A percentile compares a stretch with the other conserved stretches of the same genome.
Evolutionary conservation across 208 protist genomes (phyloP).

Genomic region (Leptomonas seymouri): DNA sequence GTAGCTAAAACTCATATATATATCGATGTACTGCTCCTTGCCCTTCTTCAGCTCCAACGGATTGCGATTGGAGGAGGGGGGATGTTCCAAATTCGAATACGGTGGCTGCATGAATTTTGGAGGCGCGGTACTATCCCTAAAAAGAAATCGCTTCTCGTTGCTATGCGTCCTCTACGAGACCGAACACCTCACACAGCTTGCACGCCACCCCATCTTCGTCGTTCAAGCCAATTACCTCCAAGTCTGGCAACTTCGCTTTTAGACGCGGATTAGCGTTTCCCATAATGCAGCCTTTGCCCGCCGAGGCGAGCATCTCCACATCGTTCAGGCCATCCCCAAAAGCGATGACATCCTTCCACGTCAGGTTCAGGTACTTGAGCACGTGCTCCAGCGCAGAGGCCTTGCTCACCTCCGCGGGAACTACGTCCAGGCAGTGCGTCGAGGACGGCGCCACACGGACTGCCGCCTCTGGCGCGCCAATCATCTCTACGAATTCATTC

Average conservation of each 20-base stretch:
- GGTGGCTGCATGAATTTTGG: too few species aligned
- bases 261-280: constrained; percentile 55
- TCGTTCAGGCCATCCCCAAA: constrained; percentile 84
- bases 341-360: constrained; percentile 57
- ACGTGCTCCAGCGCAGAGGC: constrained; percentile 60
- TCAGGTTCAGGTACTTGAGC: constrained; percentile 46
- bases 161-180: constrained; percentile 18
- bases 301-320: constrained; percentile 54
- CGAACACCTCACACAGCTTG: constrained; percentile 69
- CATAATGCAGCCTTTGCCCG: constrained; percentile 79
- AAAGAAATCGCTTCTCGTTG: too few species aligned
- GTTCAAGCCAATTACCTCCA: constrained; percentile 67
- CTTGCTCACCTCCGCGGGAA: constrained; percentile 62
- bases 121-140: too few species aligned
- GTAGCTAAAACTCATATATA: too few species aligned
- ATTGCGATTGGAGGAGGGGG: too few species aligned
- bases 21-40: too few species aligned
- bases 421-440: constrained; percentile 62
- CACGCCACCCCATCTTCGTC: constrained; percentile 67
- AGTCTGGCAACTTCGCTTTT: constrained; percentile 55
- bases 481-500: constrained; percentile 27
- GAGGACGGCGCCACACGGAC: constrained; percentile 58
- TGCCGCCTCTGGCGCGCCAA: constrained; percentile 20
- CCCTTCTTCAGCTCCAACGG: too few species aligned
- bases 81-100: too few species aligned